Percentiles rank a stretch among this genome's conserved stretches.
phyloP scores from a whole-genome alignment of 768 basidiomycete genomes.

The Russula olivacea region DNA sequence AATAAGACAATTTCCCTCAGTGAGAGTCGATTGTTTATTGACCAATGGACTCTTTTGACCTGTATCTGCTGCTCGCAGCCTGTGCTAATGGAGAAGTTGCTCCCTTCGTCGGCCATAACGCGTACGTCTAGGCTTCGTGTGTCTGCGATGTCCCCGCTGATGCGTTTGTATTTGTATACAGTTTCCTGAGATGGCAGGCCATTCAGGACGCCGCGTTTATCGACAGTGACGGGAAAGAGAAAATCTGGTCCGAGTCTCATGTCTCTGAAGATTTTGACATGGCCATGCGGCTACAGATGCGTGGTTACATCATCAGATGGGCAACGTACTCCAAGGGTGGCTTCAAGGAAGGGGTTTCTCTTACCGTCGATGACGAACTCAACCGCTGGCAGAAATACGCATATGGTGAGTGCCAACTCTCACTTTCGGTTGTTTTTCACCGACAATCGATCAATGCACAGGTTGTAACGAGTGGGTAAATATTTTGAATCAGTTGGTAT shows the following conservation, averaged over 20 bases:
- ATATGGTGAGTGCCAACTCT: conserved; percentile 44
- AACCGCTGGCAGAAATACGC: conserved; percentile 92
- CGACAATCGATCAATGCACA: conserved; percentile 24
- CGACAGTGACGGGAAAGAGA: conserved; percentile 46
- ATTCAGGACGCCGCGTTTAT: conserved; percentile 50
- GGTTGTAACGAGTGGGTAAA: conserved; percentile 50
- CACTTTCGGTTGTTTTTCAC: not conserved
- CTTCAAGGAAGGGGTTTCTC: conserved; percentile 88
- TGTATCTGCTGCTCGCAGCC: conserved; percentile 20
- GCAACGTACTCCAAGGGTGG: conserved; percentile 78
- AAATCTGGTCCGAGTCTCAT: conserved; percentile 62
- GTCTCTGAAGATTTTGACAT: conserved; percentile 70
- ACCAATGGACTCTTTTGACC: not conserved
- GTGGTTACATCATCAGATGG: conserved; percentile 51
- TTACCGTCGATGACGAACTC: conserved; percentile 85
- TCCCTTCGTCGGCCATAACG: conserved; percentile 46
- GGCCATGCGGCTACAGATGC: conserved; percentile 56
- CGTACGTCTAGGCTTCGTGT: conserved; percentile 18
- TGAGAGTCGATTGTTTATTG: conserved; percentile 16
- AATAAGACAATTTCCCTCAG: conserved; percentile 40
- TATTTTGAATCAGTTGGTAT: not conserved
- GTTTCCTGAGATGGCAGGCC: conserved; percentile 51
- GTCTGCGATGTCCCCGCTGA: not conserved
- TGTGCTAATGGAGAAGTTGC: conserved; percentile 41
- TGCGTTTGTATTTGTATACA: not conserved